Conservation (phyloP, 192 early-diverging fungal genomes). For the Coemansia sp. region DNA sequence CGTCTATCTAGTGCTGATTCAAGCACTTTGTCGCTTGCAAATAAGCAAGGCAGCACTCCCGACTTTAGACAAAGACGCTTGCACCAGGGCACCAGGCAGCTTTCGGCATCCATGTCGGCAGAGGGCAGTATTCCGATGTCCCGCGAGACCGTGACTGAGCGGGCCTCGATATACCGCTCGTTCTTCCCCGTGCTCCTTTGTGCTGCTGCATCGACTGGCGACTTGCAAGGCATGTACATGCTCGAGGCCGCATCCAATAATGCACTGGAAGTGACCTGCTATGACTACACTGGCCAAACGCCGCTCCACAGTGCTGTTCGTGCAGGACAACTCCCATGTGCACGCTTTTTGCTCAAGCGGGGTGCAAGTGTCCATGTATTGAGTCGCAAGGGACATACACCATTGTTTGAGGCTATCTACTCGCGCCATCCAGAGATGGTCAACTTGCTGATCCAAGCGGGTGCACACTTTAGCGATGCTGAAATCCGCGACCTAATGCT, state of each 20-base stretch:
- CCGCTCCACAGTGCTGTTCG: conserved; percentile 85
- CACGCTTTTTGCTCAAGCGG: conserved; percentile 70
- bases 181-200: conserved; percentile 83
- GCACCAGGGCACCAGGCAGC: not conserved
- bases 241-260: conserved; percentile 59
- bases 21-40: not conserved
- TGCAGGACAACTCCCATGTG: conserved; percentile 68
- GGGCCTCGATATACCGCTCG: conserved; percentile 66
- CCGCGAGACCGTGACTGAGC: conserved; percentile 52
- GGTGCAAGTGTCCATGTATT: conserved; percentile 90
- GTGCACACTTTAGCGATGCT: conserved; percentile 85
- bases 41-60: too few species aligned
- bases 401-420: conserved; percentile 78
- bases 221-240: conserved; percentile 71
- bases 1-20: not conserved
- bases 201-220: conserved; percentile 79
- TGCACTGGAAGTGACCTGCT: conserved; percentile 61
- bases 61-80: too few species aligned
- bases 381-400: conserved; percentile 85
- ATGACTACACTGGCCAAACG: conserved; percentile 78
- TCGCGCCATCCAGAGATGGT: conserved; percentile 61
- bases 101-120: not conserved
- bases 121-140: conserved; percentile 9
- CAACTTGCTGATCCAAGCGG: conserved; percentile 66
- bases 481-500: conserved; percentile 68